These are phyloP conservation scores for Triticum monococcum DNA, from an alignment of 176 grass and related monocot genomes.

Conservation along the genomic window DNA sequence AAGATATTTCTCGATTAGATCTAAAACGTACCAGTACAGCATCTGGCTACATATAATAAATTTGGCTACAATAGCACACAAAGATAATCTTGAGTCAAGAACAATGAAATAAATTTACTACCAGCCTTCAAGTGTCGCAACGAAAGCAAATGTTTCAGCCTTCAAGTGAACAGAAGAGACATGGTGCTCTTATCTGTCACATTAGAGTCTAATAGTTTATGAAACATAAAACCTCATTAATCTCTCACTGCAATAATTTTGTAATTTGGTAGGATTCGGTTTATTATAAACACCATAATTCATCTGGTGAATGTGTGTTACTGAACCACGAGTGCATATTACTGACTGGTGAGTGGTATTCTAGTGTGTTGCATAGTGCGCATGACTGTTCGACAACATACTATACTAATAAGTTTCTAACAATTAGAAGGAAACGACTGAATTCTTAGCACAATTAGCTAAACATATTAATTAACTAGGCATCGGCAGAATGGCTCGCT, in stretches of 20 bases:
- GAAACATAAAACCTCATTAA: conserved; percentile 3
- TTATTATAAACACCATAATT: background rate
- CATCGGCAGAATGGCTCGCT: background rate
- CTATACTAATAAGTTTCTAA: background rate
- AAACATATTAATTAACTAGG: background rate
- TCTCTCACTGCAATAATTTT: background rate
- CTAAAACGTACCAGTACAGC: conserved; percentile 5
- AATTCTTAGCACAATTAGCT: background rate
- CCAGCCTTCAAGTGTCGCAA: background rate
- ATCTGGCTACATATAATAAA: background rate
- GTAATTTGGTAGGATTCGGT: background rate
- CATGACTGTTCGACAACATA: background rate
- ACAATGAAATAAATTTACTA: background rate
- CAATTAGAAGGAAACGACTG: background rate
- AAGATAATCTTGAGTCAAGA: background rate
- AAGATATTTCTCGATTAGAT: conserved; percentile 4
- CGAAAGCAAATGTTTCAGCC: background rate
- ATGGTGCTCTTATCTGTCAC: background rate
- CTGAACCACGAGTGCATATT: background rate
- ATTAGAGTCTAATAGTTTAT: background rate
- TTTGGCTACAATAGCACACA: background rate
- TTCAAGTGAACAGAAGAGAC: background rate
- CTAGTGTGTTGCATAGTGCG: background rate
- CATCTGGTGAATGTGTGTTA: background rate
- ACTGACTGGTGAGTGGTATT: background rate